Base-by-base conservation (phyloP, 768 basidiomycete species). In the Leccinum obscurum region DNA sequence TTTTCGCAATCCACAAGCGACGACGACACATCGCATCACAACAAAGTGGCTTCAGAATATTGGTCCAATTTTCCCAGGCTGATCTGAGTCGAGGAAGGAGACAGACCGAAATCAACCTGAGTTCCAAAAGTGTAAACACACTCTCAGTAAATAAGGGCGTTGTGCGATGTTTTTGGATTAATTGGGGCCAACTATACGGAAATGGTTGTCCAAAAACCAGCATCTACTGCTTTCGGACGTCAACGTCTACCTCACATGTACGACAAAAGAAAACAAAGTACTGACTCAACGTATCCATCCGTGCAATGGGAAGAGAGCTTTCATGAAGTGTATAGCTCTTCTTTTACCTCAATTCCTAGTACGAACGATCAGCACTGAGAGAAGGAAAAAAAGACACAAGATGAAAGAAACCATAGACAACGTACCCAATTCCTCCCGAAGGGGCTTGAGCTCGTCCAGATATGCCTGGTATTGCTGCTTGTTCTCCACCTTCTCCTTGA, bases 401-500 rank as follows among this genome's bases (percentile, higher is more conserved):
- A 44, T 15, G n/a, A 44, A 46, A 20, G 44, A 20, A 20, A 20
- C n/a, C 10, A 5, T 7, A 4, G 20, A 54, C 4, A 39, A 75
- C 77, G 66, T 64, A 97, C 95, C 96, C 61, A 99, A 83, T 80
- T 99, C 95, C 72, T 96, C 88, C 66, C 92, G 84, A 65, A 97
- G 78, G 55, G 85, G 82, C 76, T 90, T 93, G 67, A 97, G 82
- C 77, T 98, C 96, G 14, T 92, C 85, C 72, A 99, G 78, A 75
- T 99, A 98, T 34, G 88, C 87, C 80, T 93, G 81, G 73, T 98
- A 98, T 78, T 98, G 97, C 59, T 85, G 79, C 80, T 91, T 90
- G 80, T 95, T 98, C 83, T 99, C 97, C 52, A 97, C 95, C 83
- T 99, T 98, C 78, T 95, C 94, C 80, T 85, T 89, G 69, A 99